Base-by-base conservation (phyloP, 768 basidiomycete genomes). In the Panus rudis region DNA sequence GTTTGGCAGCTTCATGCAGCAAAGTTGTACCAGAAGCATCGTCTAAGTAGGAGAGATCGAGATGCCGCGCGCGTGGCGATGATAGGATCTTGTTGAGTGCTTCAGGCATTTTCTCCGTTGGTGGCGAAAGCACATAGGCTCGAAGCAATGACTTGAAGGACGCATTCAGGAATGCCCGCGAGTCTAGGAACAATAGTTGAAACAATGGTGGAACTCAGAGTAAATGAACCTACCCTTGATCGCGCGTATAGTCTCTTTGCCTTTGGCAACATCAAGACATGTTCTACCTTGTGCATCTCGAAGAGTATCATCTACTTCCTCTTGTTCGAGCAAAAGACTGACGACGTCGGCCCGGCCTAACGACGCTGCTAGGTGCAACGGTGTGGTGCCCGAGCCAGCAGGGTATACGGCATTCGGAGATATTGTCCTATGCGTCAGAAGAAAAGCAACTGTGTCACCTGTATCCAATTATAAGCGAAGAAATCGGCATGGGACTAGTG, bases 11-110 rank as follows among this genome's bases (percentile, higher is more conserved):
- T 60, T 93, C 92, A 50, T 97, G 93, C 1, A 97, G 69, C 4
- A 96, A 62, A 0, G 87, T 79, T 3, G 75, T 72, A 0, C 92
- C 92, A 2, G 80, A 74, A n/a, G 72, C 69, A 39, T 84, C 78
- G 50, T 94, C 91, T 11, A 92, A 68, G 44, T 85, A 84, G 0
- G 81, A 81, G 13, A 96, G 73, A 60, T 94, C 81, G 7, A 93
- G 65, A 24, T 76, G 79, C 12, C 72, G 71, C 4, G 76, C 72
- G 3, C 92, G 77, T 0, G 88, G 82, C 16, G 78, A 82, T 13
- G 72, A 71, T 12, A 91, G 73, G 21, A 89, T 67, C n/a, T 69
- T 54, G 4, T 79, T 49, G 11, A 83, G 72, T 4, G 69, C 63
- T 7, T 57, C 54, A 11, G 65, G 55, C 10, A 63, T 52, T 35